These are phyloP conservation scores for Yarrowia osloensis DNA, from an alignment of 805 yeast species.

Conservation along the genomic window DNA sequence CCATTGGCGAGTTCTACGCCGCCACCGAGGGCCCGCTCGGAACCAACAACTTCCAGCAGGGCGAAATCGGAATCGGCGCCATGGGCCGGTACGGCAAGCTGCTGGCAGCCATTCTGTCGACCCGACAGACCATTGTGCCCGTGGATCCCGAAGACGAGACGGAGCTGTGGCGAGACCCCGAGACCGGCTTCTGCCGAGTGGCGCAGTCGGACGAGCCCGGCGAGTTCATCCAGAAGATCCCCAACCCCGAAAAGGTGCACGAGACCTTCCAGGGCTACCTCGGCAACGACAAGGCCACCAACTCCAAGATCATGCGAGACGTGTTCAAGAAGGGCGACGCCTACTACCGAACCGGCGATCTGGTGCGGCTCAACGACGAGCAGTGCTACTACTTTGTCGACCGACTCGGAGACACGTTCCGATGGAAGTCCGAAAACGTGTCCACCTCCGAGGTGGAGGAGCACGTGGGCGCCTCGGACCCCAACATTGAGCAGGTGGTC, in stretches of 20 bases:
- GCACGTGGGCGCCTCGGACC: slow-evolving; percentile 46
- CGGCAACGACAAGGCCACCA: slow-evolving; percentile 77
- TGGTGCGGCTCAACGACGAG: slow-evolving; percentile 65
- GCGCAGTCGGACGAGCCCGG: slow-evolving; percentile 73
- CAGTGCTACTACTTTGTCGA: slow-evolving; percentile 83
- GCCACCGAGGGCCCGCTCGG: slow-evolving; percentile 93
- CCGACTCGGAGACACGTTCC: slow-evolving; percentile 89
- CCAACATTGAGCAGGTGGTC: slow-evolving; percentile 56
- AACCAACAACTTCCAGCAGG: slow-evolving; percentile 74
- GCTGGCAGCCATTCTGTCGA: slow-evolving; percentile 48
- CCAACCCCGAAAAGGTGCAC: slow-evolving; percentile 61
- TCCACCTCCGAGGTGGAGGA: slow-evolving; percentile 92
- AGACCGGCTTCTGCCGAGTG: slow-evolving; percentile 59
- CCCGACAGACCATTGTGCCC: slow-evolving; percentile 56
- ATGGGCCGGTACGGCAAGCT: slow-evolving; percentile 71
- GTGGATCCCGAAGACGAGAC: slow-evolving; percentile 82
- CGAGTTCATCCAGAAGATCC: slow-evolving; percentile 77
- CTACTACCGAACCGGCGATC: slow-evolving; percentile 86
- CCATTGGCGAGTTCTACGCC: slow-evolving; percentile 89
- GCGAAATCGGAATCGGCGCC: slow-evolving; percentile 83
- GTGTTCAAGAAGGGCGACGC: slow-evolving; percentile 88
- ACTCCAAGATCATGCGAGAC: slow-evolving; percentile 68
- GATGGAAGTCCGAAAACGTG: slow-evolving; percentile 97
- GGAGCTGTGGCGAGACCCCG: slow-evolving; percentile 66
- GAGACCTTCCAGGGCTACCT: slow-evolving; percentile 86